These are phyloP conservation scores for Hirsutella rhossiliensis DNA, from an alignment of 2,329 filamentous ascomycete species.

Conservation along the genomic window DNA sequence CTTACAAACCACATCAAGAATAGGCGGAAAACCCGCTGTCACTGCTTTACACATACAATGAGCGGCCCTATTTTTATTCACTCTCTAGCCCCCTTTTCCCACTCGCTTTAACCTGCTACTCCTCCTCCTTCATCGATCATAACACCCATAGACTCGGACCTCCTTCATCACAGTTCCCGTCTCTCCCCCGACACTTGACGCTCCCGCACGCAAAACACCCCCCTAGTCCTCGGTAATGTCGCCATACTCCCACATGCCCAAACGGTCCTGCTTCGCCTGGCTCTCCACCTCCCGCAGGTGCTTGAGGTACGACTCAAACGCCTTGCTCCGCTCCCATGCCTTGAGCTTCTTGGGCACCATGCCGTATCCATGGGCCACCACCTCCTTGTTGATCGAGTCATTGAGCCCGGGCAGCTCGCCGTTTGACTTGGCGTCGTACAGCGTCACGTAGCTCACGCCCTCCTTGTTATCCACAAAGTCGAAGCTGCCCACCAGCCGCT, in stretches of 20 bases:
- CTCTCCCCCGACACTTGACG: background rate
- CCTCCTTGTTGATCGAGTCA: slow-evolving; percentile 81
- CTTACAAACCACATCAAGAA: no score
- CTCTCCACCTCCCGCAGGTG: slow-evolving; percentile 62
- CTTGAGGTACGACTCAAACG: slow-evolving; percentile 58
- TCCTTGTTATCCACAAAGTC: slow-evolving; percentile 73
- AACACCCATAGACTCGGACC: background rate
- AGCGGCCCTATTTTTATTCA: no score
- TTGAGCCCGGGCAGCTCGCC: slow-evolving; percentile 43
- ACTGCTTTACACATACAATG: no score
- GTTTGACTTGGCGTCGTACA: slow-evolving; percentile 65
- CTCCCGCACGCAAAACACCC: background rate
- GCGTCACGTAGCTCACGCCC: slow-evolving; percentile 71
- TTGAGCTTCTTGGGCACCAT: slow-evolving; percentile 90
- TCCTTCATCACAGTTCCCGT: no score
- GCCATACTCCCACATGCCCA: slow-evolving; percentile 97
- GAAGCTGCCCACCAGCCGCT: slow-evolving; percentile 78
- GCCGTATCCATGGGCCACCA: slow-evolving; percentile 71
- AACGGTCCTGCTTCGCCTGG: slow-evolving; percentile 65
- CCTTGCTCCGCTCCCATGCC: slow-evolving; percentile 68
- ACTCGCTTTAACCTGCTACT: no score
- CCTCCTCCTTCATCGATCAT: background rate
- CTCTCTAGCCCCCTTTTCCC: no score
- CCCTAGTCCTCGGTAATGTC: slow-evolving; percentile 76
- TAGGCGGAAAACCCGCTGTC: no score